Conservation (phyloP, 768 basidiomycete species). For the Lentinula boryana region DNA sequence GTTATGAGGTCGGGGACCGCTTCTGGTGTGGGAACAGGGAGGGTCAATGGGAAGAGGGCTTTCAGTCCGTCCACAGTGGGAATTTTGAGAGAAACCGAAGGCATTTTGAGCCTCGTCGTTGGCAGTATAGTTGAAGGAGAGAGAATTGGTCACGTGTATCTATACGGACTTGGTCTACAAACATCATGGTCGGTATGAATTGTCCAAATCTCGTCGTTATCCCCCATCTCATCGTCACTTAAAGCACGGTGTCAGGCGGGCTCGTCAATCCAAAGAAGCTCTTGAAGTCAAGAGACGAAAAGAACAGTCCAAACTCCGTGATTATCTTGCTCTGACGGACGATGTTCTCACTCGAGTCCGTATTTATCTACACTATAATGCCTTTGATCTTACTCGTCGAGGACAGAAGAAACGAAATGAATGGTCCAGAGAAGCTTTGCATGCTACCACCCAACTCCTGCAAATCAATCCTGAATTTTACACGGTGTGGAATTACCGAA, state of each 20-base stretch:
- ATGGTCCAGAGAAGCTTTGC: slow-evolving; percentile 69
- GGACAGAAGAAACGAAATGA: slow-evolving; percentile 64
- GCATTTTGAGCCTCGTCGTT: slow-evolving; percentile 33
- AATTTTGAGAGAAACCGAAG: slow-evolving; percentile 45
- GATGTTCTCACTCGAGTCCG: slow-evolving; percentile 62
- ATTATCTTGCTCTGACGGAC: slow-evolving; percentile 63
- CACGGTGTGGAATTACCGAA: slow-evolving; percentile 92
- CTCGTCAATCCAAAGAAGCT: slow-evolving; percentile 50
- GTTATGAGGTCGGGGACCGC: slow-evolving; percentile 74
- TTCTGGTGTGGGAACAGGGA: slow-evolving; percentile 75
- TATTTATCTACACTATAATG: slow-evolving; percentile 9
- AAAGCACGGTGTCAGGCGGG: slow-evolving; percentile 69
- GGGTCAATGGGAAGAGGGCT: slow-evolving; percentile 77
- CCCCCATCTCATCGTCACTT: background rate
- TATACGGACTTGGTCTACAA: background rate
- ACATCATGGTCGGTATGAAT: slow-evolving; percentile 17
- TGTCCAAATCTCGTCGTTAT: slow-evolving; percentile 2
- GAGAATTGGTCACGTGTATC: background rate
- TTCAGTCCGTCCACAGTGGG: slow-evolving; percentile 41
- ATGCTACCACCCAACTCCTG: slow-evolving; percentile 71
- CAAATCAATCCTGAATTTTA: slow-evolving; percentile 93
- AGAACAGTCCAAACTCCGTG: slow-evolving; percentile 70
- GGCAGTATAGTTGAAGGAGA: background rate
- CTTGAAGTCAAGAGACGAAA: slow-evolving; percentile 61
- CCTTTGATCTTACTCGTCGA: background rate